Percentiles rank a stretch among this genome's conserved stretches.
phyloP scores from a whole-genome alignment of 2,329 filamentous ascomycete genomes.

The Exserohilum turcica region DNA sequence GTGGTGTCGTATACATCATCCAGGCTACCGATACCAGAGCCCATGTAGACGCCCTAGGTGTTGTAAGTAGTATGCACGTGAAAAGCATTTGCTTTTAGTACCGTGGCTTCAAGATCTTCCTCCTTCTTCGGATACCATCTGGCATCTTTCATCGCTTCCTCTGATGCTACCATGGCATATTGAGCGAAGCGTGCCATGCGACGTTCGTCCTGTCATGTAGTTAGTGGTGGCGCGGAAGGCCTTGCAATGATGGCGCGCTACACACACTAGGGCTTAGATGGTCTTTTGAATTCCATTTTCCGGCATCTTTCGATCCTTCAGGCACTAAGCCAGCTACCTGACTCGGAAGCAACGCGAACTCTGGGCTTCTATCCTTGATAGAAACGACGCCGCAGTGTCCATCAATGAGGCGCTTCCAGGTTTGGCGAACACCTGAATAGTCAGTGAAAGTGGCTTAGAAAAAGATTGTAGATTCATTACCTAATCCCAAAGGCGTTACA shows the following conservation, averaged over 20 bases:
- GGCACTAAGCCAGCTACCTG: conserved; percentile 86
- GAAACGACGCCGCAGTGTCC: conserved; percentile 81
- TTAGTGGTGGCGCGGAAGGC: conserved; percentile 43
- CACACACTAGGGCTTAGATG: conserved; percentile 49
- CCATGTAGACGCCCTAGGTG: conserved; percentile 78
- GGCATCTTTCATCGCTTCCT: conserved; percentile 85
- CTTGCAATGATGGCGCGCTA: background rate
- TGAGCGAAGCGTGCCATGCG: conserved; percentile 92
- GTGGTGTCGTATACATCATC: conserved; percentile 88
- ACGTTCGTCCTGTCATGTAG: conserved; percentile 61
- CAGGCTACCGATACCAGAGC: conserved; percentile 93
- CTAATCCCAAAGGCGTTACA: conserved; percentile 74
- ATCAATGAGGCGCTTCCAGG: conserved; percentile 81
- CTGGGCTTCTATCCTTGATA: conserved; percentile 64
- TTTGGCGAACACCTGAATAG: conserved; percentile 65
- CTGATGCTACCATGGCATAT: conserved; percentile 83
- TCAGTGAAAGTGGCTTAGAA: conserved; percentile 1
- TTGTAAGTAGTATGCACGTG: conserved; percentile 9
- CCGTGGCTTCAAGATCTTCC: conserved; percentile 73
- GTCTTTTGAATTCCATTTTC: conserved; percentile 55
- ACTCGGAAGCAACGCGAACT: conserved; percentile 77
- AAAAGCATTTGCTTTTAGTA: conserved; percentile 36
- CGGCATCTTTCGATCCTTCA: conserved; percentile 51
- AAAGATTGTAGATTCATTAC: conserved; percentile 39
- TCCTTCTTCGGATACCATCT: conserved; percentile 69